Evolutionary conservation across 2,329 filamentous ascomycete genomes (phyloP).

Genomic region (Colletotrichum sublineola): DNA sequence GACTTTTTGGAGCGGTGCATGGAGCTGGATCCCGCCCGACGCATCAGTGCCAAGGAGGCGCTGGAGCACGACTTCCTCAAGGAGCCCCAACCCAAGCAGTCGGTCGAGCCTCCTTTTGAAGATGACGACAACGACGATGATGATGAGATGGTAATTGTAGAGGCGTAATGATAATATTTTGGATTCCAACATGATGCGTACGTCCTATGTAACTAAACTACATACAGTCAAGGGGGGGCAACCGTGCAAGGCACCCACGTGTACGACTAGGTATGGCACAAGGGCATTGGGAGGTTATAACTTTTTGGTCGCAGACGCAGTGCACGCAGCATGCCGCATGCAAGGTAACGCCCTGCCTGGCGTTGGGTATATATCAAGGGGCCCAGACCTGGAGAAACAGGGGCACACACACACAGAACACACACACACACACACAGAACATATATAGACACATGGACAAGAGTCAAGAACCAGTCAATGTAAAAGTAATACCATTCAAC

Average conservation of each 20-base stretch:
- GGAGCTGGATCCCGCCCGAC: slow-evolving; percentile 79
- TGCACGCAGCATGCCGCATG: neutral
- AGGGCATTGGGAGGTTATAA: neutral
- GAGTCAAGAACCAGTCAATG: slow-evolving; percentile 4
- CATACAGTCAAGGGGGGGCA: neutral
- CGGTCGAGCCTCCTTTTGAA: slow-evolving; percentile 2
- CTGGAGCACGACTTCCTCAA: slow-evolving; percentile 78
- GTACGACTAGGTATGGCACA: neutral
- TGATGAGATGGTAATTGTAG: slow-evolving; percentile 67
- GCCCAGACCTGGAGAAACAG: neutral
- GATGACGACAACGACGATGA: slow-evolving; percentile 53
- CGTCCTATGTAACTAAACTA: neutral
- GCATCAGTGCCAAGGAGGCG: slow-evolving; percentile 82
- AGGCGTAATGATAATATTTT: slow-evolving; percentile 38
- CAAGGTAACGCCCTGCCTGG: neutral
- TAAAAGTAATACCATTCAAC: slow-evolving; percentile 37
- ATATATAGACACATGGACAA: neutral
- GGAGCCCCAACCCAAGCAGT: slow-evolving; percentile 50
- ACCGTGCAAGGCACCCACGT: neutral
- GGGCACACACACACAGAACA: neutral
- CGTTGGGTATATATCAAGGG: neutral
- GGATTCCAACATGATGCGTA: neutral
- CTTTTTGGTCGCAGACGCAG: neutral
- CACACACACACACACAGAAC: neutral
- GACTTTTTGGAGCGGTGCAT: slow-evolving; percentile 79